Base-by-base conservation (phyloP, 495 filamentous ascomycete species). In the Tuber brumale region DNA sequence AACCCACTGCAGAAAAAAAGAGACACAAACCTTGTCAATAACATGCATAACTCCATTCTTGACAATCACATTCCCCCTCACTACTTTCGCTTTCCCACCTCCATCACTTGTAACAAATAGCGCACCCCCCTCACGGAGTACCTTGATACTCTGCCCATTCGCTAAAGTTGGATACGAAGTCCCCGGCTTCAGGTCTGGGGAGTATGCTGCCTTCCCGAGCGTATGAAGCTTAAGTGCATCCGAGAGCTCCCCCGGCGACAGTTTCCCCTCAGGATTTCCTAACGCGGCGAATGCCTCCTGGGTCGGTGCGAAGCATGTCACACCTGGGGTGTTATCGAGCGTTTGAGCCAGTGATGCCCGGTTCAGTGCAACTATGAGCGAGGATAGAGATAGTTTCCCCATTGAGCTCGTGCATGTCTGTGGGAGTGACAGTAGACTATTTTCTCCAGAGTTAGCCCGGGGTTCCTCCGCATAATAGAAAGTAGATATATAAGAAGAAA, bases 21-120 rank as follows among this genome's bases (percentile, higher is more conserved):
- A 35, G 27, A 18, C 3, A 18, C 57, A 18, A 66, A 66, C 57
- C 57, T 66, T 27, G 8, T 66, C 57, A 7, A 66, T 66, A 35
- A 66, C 57, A 35, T 66, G 57, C 57, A 66, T 66, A 31, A 66
- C 57, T 16, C 57, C 57, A 66, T 66, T 66, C 57, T 66, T 66
- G 1, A 66, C 57, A 66, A 66, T 66, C 27, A 66, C 57, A 35
- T 66, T 66, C 31, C 57, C 57, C 57, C 27, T 66, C 27, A 66
- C 14, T 2, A 66, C 57, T 18, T 66, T 66, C 14, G 57, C 57
- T 35, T 66, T 66, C 4, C 57, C 57, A 8, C 57, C 57, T 27
- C 57, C 57, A 27, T 14, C 31, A 8, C 57, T 14, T 31, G 27
- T 16, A 35, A 66, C 2, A 19, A 6, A 66, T 8, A 66, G 27